These are phyloP conservation scores for Phytophthora boehmeriae DNA, from an alignment of 352 stramenopile genomes.

Conservation along the genomic window DNA sequence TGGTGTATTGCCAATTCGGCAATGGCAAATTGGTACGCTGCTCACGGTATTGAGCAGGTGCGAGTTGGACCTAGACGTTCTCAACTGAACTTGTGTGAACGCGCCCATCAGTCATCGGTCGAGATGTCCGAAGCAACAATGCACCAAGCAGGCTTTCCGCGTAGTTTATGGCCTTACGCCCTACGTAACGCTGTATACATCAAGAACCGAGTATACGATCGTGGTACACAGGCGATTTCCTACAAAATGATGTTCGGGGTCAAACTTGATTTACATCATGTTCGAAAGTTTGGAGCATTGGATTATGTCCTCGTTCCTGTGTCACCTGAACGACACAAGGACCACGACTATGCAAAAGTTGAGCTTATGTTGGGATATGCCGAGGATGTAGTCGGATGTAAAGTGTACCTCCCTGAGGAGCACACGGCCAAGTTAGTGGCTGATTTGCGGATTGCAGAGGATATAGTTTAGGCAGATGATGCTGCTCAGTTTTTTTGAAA, in stretches of 20 bases:
- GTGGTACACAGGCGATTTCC: conserved; percentile 10
- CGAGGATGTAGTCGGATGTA: conserved; percentile 12
- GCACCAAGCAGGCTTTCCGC: conserved; percentile 9
- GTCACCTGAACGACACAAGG: not conserved
- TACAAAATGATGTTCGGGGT: conserved; percentile 17
- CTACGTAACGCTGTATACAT: conserved; percentile 15
- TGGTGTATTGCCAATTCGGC: conserved; percentile 7
- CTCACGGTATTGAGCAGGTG: conserved; percentile 12
- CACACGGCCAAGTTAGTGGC: conserved; percentile 11
- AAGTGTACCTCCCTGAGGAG: conserved; percentile 11
- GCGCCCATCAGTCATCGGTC: conserved; percentile 10
- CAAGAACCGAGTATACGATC: conserved; percentile 16
- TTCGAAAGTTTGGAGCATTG: conserved; percentile 8
- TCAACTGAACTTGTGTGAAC: conserved; percentile 13
- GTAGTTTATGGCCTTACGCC: conserved; percentile 5
- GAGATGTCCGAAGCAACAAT: not conserved
- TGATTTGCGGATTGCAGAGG: conserved; percentile 8
- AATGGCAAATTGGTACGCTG: conserved; percentile 6
- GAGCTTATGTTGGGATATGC: conserved; percentile 10
- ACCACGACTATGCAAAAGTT: conserved; percentile 6
- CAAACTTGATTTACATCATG: conserved; percentile 13
- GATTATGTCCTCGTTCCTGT: conserved; percentile 7
- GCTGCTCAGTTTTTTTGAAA: too few species aligned
- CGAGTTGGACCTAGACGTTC: conserved; percentile 14
- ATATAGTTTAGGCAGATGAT: not conserved